These are phyloP conservation scores for Pestalotiopsis sp. DNA, from an alignment of 2,329 filamentous ascomycete genomes.

Conservation along the genomic window DNA sequence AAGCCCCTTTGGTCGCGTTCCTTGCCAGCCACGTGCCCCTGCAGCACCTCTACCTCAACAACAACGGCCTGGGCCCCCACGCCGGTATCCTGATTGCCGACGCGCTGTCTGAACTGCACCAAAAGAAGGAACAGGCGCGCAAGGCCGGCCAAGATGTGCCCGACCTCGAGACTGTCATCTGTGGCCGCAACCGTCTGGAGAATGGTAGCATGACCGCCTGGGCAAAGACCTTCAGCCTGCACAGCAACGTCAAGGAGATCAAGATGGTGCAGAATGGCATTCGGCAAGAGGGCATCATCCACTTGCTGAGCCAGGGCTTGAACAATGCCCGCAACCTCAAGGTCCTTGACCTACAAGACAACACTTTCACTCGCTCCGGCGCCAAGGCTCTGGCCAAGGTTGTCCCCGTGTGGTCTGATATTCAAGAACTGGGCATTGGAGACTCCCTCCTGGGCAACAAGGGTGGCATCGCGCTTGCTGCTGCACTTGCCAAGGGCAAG, in stretches of 20 bases:
- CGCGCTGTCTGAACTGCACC: conserved; percentile 79
- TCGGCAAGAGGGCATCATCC: conserved; percentile 85
- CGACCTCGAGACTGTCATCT: conserved; percentile 93
- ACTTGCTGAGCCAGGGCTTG: conserved; percentile 79
- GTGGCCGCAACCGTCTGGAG: conserved; percentile 92
- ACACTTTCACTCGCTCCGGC: conserved; percentile 87
- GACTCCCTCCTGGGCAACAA: conserved; percentile 83
- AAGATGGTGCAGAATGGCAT: conserved; percentile 99
- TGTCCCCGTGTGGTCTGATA: conserved; percentile 70
- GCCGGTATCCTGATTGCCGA: conserved; percentile 89
- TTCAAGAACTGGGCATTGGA: conserved; percentile 84
- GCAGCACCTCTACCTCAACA: conserved; percentile 94
- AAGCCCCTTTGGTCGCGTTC: conserved; percentile 90
- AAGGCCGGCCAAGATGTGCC: conserved; percentile 74
- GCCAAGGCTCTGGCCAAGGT: conserved; percentile 78
- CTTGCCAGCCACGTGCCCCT: conserved; percentile 85
- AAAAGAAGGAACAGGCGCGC: conserved; percentile 79
- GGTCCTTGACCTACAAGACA: conserved; percentile 91
- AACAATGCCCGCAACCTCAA: conserved; percentile 69
- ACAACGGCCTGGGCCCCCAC: conserved; percentile 93
- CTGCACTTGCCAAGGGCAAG: conserved; percentile 72
- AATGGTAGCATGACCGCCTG: conserved; percentile 96
- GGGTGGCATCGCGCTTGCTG: conserved; percentile 73
- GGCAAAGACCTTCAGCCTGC: conserved; percentile 84
- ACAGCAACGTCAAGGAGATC: conserved; percentile 79